Base-by-base conservation (phyloP, 345 rosid species). In the Iberis pinnata region DNA sequence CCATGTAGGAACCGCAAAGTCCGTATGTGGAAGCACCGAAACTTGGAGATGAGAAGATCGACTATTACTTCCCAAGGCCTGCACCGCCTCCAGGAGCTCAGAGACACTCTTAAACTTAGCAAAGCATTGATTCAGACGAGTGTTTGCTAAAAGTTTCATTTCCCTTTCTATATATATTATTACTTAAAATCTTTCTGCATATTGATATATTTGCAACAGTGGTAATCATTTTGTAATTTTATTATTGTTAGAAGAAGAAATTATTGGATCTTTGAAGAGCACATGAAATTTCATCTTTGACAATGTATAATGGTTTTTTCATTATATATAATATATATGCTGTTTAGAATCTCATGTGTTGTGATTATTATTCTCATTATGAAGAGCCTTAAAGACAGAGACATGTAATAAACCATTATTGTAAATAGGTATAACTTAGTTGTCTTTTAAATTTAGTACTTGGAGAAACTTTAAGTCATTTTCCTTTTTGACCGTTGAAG, bases 1-100 rank as follows among this genome's bases (percentile, higher is more conserved):
- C n/a, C n/a, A n/a, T n/a, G 39, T 7, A 63, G 68, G 73, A 69
- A 52, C 65, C 70, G 9, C 63, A 76, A 71, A 84, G 82, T 58
- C 94, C 94, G 2, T 89, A 89, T 63, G 87, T 89, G 76, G 90
- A 86, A 71, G 69, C 87, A 56, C 94, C 88, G 4, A 69, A 68
- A 18, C 33, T 84, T 45, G 72, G 65, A 53, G 81, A 80, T 10
- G 55, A 61, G 42, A 70, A 63, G 38, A 63, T 73, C 45, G 64
- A 59, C 59, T 9, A 20, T 16, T 55, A 60, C 71, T 80, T 90
- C 65, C 96, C 92, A 24, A 75, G 69, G 73, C 95, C 95, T 19
- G 76, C 80, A 1, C 79, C 92, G 2, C 96, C 96, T 32, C 89
- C 89, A 0, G 94, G 92, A 63, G 96, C 89, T 10, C 76, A 70